Base-by-base conservation (phyloP, 305 asterid species). In the Coffea humblotiana region DNA sequence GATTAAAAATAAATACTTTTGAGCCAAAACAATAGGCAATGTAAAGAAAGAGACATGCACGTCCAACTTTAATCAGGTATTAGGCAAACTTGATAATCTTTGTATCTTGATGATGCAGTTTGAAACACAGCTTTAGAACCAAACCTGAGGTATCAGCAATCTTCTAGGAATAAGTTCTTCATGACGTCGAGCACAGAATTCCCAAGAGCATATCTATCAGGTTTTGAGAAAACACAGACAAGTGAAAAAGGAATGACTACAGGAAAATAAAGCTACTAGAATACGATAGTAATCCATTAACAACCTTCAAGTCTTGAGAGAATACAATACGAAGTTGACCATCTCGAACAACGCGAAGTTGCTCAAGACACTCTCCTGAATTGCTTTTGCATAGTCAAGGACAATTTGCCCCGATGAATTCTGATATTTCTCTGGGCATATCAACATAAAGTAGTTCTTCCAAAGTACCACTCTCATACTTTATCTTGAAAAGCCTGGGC, bases 261-360 rank as follows among this genome's bases (percentile, higher is more conserved):
- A 75, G 56, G 68, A 60, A 40, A 25, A 56, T 27, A 40, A 23
- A 80, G 58, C 47, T 58, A 56, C 19, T 25, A 3, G 11, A 27
- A 76, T 11, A 76, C 65, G 49, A 47, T n/a, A 58, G 7, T n/a
- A 72, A 48, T 10, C 25, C 13, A 49, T n/a, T n/a, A 35, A 47
- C 56, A 58, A 60, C 93, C 94, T 88, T 90, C 72, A 90, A 79
- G 78, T 89, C 89, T 58, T 85, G 80, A 70, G 91, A 80, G 79
- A 88, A 86, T 40, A 90, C 87, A 54, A 90, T 78, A 68, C 87
- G 88, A 71, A 90, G 88, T 78, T 84, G 90, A 56, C 92, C 91
- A 73, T 86, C 82, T 54, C 89, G 91, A 68, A 86, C 88, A 45
- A 88, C 88, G 15, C 91, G 88, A 29, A 80, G 85, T 77, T 84